Evolutionary conservation across 805 yeast species (phyloP).

Genomic region (Scheffersomyces amazonensis): DNA sequence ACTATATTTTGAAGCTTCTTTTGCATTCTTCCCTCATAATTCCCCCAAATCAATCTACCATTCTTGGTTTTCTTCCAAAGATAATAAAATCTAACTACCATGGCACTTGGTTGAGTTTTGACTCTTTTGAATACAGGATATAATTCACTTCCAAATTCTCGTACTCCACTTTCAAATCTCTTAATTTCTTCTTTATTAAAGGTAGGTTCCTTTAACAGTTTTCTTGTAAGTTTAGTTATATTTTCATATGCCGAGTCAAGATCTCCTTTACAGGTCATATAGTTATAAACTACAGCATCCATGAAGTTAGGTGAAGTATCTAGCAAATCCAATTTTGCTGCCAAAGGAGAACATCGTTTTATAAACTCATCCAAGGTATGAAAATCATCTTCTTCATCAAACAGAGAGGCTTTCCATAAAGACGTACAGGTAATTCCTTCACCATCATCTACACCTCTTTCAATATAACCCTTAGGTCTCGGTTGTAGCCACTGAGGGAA

Average conservation of each 20-base stretch:
- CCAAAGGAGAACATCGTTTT: conserved; percentile 51
- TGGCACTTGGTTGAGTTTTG: conserved; percentile 67
- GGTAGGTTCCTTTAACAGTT: conserved; percentile 72
- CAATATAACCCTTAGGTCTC: conserved; percentile 76
- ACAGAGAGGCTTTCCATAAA: conserved; percentile 58
- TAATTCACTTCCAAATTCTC: conserved; percentile 72
- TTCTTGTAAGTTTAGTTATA: conserved; percentile 50
- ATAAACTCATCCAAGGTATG: conserved; percentile 52
- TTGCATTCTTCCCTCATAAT: conserved; percentile 65
- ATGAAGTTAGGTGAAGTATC: conserved; percentile 77
- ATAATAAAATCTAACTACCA: conserved; percentile 84
- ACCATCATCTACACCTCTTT: conserved; percentile 72
- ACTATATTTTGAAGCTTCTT: conserved; percentile 46
- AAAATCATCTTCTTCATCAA: conserved; percentile 23
- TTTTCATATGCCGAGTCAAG: conserved; percentile 43
- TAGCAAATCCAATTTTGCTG: conserved; percentile 50
- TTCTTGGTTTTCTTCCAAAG: conserved; percentile 84
- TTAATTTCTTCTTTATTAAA: conserved; percentile 60
- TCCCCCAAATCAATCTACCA: conserved; percentile 82
- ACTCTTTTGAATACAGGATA: conserved; percentile 71
- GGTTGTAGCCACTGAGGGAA: conserved; percentile 77
- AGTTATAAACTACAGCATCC: conserved; percentile 63
- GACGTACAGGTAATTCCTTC: conserved; percentile 52
- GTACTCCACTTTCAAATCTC: conserved; percentile 73
- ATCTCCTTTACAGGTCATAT: conserved; percentile 53